phyloP scores from a whole-genome alignment of 768 basidiomycete species.

The Phlebiopsis gigantea region DNA sequence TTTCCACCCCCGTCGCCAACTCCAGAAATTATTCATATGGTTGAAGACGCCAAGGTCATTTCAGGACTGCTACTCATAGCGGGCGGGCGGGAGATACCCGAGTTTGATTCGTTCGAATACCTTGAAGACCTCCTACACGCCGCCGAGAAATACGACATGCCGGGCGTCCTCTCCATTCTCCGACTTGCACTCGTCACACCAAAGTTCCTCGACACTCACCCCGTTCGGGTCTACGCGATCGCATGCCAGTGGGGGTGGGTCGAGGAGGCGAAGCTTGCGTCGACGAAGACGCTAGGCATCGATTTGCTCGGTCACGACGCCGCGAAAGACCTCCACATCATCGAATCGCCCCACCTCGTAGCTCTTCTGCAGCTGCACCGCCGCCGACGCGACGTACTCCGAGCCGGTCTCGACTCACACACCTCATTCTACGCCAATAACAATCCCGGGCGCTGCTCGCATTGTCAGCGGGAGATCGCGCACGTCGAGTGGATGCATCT shows the following conservation, averaged over 20 bases:
- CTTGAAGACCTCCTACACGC: constrained; percentile 36
- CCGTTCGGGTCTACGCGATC: constrained; percentile 44
- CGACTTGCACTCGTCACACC: constrained; percentile 38
- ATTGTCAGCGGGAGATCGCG: constrained; percentile 12
- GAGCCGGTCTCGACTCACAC: constrained; percentile 30
- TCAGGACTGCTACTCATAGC: constrained; percentile 36
- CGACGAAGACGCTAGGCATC: constrained; percentile 35
- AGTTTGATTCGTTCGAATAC: constrained; percentile 35
- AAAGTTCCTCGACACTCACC: constrained; percentile 33
- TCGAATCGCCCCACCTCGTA: constrained; percentile 32
- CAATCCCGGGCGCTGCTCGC: constrained; percentile 6
- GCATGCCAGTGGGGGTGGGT: constrained; percentile 40
- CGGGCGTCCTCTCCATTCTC: constrained; percentile 37
- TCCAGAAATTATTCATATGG: constrained; percentile 22
- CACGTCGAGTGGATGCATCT: constrained; percentile 16
- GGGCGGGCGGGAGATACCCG: constrained; percentile 34
- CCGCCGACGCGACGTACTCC: constrained; percentile 33
- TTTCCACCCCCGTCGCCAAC: not conserved
- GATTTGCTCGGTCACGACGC: constrained; percentile 33
- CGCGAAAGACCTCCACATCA: constrained; percentile 27
- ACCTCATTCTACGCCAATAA: constrained; percentile 29
- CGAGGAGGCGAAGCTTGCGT: constrained; percentile 38
- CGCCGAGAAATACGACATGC: constrained; percentile 42
- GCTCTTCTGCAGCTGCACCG: constrained; percentile 38
- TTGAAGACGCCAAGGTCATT: constrained; percentile 32